Conservation (phyloP, 805 yeast species). For the Lachancea dasiensis region DNA sequence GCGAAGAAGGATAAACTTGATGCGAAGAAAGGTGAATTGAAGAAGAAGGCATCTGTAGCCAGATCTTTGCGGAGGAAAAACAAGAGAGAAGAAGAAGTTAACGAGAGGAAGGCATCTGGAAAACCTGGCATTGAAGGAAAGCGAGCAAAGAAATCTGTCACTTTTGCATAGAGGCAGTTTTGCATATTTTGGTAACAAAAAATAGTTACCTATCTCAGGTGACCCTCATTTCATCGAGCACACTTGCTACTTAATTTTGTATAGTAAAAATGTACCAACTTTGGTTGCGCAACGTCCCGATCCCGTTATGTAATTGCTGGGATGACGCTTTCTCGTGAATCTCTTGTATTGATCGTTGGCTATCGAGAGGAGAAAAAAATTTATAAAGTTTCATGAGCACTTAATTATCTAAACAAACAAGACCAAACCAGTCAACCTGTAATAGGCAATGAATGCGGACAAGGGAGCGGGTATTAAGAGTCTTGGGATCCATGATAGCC, state of each 20-base stretch:
- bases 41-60: slow-evolving; percentile 63
- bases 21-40: slow-evolving; percentile 70
- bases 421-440: neutral
- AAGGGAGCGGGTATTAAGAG: neutral
- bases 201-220: neutral
- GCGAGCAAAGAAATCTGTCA: slow-evolving; percentile 35
- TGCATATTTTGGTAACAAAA: slow-evolving; percentile 31
- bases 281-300: too few species aligned
- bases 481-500: neutral
- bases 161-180: too few species aligned
- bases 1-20: slow-evolving; percentile 64
- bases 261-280: too few species aligned
- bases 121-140: slow-evolving; percentile 19
- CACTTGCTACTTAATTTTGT: too few species aligned
- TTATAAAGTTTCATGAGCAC: neutral
- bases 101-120: slow-evolving; percentile 7
- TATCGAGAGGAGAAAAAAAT: neutral
- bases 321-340: too few species aligned
- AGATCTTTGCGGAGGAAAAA: slow-evolving; percentile 62
- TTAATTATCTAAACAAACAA: neutral
- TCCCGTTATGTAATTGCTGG: too few species aligned
- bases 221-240: too few species aligned
- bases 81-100: slow-evolving; percentile 20
- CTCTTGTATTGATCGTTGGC: too few species aligned
- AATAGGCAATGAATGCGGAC: slow-evolving; percentile 2